Evolutionary conservation across 139 green algal species (phyloP).

Genomic region (Eudorina sp.): DNA sequence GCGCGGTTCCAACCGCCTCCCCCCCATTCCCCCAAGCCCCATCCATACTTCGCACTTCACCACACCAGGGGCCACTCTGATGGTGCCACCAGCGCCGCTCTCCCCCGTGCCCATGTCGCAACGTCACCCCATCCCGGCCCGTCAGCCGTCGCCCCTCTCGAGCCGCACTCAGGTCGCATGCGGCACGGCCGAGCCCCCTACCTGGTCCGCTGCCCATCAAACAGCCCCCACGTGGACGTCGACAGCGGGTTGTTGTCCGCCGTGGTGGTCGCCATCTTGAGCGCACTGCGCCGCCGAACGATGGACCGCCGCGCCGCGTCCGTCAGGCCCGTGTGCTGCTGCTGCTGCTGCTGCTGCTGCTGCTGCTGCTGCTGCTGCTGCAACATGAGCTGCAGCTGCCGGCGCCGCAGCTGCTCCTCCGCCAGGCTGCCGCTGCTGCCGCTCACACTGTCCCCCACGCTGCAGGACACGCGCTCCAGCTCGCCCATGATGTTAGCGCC

Average conservation of each 20-base stretch:
- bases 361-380: neutral
- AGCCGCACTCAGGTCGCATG: too few relatives aligned
- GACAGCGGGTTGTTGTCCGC: conserved; percentile 27
- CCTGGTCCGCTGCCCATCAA: neutral
- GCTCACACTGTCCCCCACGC: neutral
- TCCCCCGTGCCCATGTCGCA: too few relatives aligned
- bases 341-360: neutral
- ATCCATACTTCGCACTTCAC: too few relatives aligned
- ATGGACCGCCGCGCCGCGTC: neutral
- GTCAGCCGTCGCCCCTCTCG: too few relatives aligned
- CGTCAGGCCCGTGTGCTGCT: neutral
- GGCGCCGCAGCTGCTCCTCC: neutral
- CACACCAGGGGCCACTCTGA: too few relatives aligned
- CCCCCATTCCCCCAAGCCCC: too few relatives aligned
- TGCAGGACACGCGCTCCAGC: neutral
- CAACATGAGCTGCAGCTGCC: too few relatives aligned
- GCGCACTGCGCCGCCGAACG: conserved; percentile 8
- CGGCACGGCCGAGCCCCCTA: too few relatives aligned
- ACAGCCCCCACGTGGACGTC: conserved; percentile 23
- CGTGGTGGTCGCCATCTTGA: neutral
- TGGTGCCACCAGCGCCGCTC: too few relatives aligned
- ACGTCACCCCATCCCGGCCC: too few relatives aligned
- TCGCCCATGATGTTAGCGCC: neutral
- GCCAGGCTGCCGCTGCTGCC: neutral
- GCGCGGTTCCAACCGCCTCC: too few relatives aligned